Conservation (phyloP, 768 basidiomycete species). For the Clitopilus hobsonii region DNA sequence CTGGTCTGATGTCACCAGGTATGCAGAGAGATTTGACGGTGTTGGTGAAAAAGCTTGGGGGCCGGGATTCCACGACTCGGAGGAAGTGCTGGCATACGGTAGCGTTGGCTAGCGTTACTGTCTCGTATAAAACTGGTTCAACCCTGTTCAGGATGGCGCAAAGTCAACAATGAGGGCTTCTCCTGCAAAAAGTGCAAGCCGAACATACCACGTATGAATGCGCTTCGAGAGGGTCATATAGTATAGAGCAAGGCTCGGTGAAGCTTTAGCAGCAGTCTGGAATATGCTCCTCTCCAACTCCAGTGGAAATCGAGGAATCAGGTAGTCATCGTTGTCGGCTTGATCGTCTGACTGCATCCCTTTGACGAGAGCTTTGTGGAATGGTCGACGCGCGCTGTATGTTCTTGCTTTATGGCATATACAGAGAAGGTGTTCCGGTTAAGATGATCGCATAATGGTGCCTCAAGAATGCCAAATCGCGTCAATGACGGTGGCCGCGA, state of each 20-base stretch:
- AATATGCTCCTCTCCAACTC: slow-evolving; percentile 21
- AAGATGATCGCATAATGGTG: not conserved
- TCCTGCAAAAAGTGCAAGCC: not conserved
- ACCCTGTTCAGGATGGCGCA: slow-evolving; percentile 11
- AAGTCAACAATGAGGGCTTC: not conserved
- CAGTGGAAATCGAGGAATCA: slow-evolving; percentile 11
- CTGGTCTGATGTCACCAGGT: slow-evolving; percentile 15
- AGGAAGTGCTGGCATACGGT: slow-evolving; percentile 14
- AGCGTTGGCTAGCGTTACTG: slow-evolving; percentile 13
- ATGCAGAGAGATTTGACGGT: slow-evolving; percentile 22
- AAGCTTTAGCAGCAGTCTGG: slow-evolving; percentile 16
- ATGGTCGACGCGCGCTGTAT: not conserved
- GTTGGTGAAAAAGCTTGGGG: slow-evolving; percentile 15
- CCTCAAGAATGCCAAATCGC: not conserved
- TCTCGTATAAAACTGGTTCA: slow-evolving; percentile 18
- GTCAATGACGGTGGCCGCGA: not conserved
- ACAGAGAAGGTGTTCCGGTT: not conserved
- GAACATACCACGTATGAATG: slow-evolving; percentile 17
- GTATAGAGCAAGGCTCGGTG: slow-evolving; percentile 11
- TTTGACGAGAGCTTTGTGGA: not conserved
- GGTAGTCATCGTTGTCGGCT: not conserved
- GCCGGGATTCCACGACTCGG: slow-evolving; percentile 12
- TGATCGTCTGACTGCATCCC: not conserved
- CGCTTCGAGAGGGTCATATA: slow-evolving; percentile 17
- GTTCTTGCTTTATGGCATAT: not conserved